phyloP scores from a whole-genome alignment of 2,329 filamentous ascomycete genomes.

The Pseudogymnoascus sp. region DNA sequence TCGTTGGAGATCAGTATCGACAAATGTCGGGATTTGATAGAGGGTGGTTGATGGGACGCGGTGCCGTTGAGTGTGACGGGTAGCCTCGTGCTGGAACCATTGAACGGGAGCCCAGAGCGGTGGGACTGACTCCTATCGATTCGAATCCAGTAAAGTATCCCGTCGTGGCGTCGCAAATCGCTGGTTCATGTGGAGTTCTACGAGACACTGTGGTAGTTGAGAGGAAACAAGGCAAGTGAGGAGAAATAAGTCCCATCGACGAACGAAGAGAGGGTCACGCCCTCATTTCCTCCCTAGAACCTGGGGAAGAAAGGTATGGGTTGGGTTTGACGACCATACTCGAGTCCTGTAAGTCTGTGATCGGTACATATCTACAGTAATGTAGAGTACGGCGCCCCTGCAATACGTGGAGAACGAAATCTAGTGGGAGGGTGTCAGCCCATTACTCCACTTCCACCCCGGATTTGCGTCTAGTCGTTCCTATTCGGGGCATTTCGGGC shows the following conservation, averaged over 20 bases:
- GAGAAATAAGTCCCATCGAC: not conserved
- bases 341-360: not conserved
- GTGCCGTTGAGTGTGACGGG: not conserved
- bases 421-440: not conserved
- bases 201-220: not conserved
- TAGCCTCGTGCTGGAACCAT: not conserved
- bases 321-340: not conserved
- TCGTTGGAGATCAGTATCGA: not conserved
- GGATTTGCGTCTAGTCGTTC: constrained; percentile 2
- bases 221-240: not conserved
- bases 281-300: not conserved
- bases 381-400: not conserved
- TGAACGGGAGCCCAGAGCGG: not conserved
- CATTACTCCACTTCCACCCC: not conserved
- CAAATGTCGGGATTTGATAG: not conserved
- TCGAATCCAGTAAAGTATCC: not conserved
- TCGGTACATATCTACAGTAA: constrained; percentile 5
- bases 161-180: not conserved
- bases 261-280: constrained; percentile 1
- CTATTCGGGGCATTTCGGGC: not conserved
- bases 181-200: not conserved
- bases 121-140: not conserved
- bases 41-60: not conserved
- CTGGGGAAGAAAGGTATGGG: not conserved
- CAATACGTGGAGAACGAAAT: not conserved